Evolutionary conservation across 768 basidiomycete genomes (phyloP), one percentile per base, ranked within the genome.

Genomic region (Suillus variegatus): DNA sequence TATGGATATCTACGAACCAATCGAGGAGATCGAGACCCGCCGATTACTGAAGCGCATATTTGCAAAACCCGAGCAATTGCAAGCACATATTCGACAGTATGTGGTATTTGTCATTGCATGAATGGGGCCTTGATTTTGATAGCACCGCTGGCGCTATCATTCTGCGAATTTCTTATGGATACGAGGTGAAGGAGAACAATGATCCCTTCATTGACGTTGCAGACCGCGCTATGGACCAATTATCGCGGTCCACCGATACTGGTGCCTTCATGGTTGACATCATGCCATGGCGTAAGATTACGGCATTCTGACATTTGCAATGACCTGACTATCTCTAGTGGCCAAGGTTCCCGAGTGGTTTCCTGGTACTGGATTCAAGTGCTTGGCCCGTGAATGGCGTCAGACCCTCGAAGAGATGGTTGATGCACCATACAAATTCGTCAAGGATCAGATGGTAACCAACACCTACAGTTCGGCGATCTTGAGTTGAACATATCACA

Each of bases 401-500:
- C 71, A 74, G 2, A 88, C 86, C 0, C 77, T 88, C 28, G 69
- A 74, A 13, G 81, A 87, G 60, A 82, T 88, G 84, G 86, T 86
- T 35, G 81, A 85, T 35, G 78, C 76, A 64, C 88, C 88, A 8
- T 79, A 84, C 70, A 78, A 81, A 46, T 86, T 84, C 65, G 87
- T 88, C 56, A 87, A 88, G 72, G 82, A 88, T 65, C 85, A 89
- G 72, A 82, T 88, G 76, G 88, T 88, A 60, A 22, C 35, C 20
- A 4, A 28, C 44, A 20, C 28, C 6, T 49, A 18, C 16, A 12
- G 10, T 32, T 12, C 41, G 28, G 28, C 16, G 2, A 2, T 32
- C 22, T 3, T 3, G 32, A 18, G 20, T 20, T 25, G 25, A 28
- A 32, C 67, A 58, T 14, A n/a, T 58, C 46, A 52, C 57, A 92